Conservation (phyloP, 768 basidiomycete species). For the Suillus spraguei region DNA sequence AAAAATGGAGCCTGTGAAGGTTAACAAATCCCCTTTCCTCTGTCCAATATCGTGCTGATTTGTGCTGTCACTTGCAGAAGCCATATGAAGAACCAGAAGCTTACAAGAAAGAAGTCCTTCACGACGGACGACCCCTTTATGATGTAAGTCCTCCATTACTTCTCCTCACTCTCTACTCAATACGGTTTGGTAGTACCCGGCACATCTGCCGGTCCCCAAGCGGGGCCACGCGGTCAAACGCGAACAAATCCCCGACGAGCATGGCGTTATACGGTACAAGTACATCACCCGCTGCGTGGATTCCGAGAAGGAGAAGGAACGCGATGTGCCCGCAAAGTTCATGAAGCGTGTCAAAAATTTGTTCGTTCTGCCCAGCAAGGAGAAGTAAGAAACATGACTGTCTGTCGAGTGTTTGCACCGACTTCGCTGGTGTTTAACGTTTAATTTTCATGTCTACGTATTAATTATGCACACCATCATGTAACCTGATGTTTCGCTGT, state of each 20-base stretch:
- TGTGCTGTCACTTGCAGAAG: not conserved
- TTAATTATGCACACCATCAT: not conserved
- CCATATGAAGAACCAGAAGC: not conserved
- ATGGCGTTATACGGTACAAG: not conserved
- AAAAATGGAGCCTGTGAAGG: not conserved
- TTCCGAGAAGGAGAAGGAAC: not conserved
- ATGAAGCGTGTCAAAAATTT: not conserved
- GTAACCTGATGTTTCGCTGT: not conserved
- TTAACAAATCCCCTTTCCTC: not conserved
- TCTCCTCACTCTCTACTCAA: not conserved
- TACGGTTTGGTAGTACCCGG: not conserved
- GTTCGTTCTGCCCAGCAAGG: not conserved
- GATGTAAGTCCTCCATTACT: not conserved
- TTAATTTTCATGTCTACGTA: not conserved
- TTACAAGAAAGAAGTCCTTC: not conserved
- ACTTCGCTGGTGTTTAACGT: not conserved
- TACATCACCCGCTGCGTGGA: not conserved
- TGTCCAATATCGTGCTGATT: not conserved
- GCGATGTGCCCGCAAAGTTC: not conserved
- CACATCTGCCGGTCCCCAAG: not conserved
- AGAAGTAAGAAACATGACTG: not conserved
- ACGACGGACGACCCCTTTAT: not conserved
- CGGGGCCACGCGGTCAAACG: not conserved
- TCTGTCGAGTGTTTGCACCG: not conserved
- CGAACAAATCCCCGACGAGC: not conserved